Evolutionary conservation across 495 filamentous ascomycete genomes (phyloP).

Genomic region (Cercophora newfieldiana): DNA sequence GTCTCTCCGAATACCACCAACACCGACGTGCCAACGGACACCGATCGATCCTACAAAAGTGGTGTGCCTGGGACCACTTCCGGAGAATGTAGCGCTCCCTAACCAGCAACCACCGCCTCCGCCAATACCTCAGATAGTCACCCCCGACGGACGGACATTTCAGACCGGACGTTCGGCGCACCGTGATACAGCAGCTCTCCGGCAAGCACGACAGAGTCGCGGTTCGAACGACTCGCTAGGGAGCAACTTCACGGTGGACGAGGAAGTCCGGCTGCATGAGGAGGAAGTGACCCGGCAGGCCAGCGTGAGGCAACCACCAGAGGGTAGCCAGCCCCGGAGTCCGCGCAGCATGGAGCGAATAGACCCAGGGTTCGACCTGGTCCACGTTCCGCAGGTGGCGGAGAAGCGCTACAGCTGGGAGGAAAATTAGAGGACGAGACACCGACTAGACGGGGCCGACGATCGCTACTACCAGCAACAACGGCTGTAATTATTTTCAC

Average conservation of each 20-base stretch:
- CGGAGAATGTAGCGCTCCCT: slow-evolving; percentile 50
- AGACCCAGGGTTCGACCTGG: slow-evolving; percentile 42
- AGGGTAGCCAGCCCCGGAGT: slow-evolving; percentile 29
- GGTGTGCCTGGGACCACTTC: slow-evolving; percentile 52
- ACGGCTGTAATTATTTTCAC: slow-evolving; percentile 7
- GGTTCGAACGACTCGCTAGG: slow-evolving; percentile 49
- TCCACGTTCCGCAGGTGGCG: slow-evolving; percentile 53
- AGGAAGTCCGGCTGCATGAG: slow-evolving; percentile 33
- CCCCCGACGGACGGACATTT: slow-evolving; percentile 32
- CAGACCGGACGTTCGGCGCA: slow-evolving; percentile 8
- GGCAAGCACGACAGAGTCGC: slow-evolving; percentile 24
- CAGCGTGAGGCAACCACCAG: slow-evolving; percentile 9
- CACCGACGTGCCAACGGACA: slow-evolving; percentile 43
- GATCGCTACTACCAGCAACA: background rate
- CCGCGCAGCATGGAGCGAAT: slow-evolving; percentile 43
- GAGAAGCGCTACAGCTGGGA: slow-evolving; percentile 56
- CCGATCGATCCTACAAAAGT: slow-evolving; percentile 52
- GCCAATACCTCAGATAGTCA: slow-evolving; percentile 38
- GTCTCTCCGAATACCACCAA: slow-evolving; percentile 34
- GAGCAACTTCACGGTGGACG: slow-evolving; percentile 53
- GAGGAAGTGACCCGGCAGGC: slow-evolving; percentile 21
- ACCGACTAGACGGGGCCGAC: background rate
- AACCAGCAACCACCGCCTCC: slow-evolving; percentile 27
- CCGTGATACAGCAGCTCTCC: slow-evolving; percentile 14
- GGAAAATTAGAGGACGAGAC: slow-evolving; percentile 7